These are phyloP conservation scores for Daldinia vernicosa DNA, from an alignment of 495 filamentous ascomycete genomes.

Conservation along the genomic window DNA sequence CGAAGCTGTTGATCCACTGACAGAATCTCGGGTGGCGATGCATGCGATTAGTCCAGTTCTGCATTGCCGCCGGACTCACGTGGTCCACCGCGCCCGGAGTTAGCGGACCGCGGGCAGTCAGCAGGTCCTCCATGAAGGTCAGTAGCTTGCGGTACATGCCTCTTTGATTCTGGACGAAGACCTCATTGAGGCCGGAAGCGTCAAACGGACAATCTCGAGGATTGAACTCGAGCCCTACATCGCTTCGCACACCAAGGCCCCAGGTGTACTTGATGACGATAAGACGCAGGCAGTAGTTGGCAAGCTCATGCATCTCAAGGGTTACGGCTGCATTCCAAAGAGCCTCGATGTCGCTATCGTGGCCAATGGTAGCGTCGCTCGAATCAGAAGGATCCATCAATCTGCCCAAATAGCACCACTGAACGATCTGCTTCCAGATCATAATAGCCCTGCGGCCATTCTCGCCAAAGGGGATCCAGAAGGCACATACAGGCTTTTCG, in stretches of 20 bases:
- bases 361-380: neutral
- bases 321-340: constrained; percentile 5
- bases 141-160: neutral
- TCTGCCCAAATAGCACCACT: constrained; percentile 20
- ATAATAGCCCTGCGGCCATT: neutral
- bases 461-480: constrained; percentile 9
- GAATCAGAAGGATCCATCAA: neutral
- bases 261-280: constrained; percentile 22
- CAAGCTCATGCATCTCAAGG: constrained; percentile 18
- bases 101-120: neutral
- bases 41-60: constrained; percentile 3
- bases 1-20: constrained; percentile 6
- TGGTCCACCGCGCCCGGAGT: neutral
- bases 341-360: neutral
- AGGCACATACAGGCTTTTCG: neutral
- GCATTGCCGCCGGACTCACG: neutral
- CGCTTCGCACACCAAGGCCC: neutral
- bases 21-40: neutral
- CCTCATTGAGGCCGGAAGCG: neutral
- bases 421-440: constrained; percentile 15
- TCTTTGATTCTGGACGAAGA: neutral
- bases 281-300: constrained; percentile 21
- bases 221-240: neutral
- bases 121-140: constrained; percentile 7
- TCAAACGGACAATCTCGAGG: constrained; percentile 15